Percentiles rank a stretch among this genome's conserved stretches.
Evolutionary conservation across 352 stramenopile genomes (phyloP).

Genomic region (Pythium folliculosum): DNA sequence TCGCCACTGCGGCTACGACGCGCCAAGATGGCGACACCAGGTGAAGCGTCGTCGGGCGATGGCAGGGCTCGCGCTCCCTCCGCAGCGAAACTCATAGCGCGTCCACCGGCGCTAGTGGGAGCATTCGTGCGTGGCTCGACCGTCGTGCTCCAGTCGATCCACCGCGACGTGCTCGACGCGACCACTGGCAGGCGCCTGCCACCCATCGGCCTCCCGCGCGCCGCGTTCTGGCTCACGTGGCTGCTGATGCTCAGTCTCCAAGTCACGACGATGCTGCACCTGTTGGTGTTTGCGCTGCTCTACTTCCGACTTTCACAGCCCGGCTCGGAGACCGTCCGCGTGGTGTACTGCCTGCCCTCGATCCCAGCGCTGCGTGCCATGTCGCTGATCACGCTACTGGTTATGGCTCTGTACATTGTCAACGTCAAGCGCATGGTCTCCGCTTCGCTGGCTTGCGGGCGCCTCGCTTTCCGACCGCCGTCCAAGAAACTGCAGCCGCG

Average conservation of each 20-base stretch:
- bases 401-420: background rate
- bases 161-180: background rate
- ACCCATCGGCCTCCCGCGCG: background rate
- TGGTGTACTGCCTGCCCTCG: conserved; percentile 4
- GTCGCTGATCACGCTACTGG: background rate
- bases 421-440: conserved; percentile 7
- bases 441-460: background rate
- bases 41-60: no score
- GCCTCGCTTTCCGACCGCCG: background rate
- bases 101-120: background rate
- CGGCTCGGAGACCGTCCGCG: background rate
- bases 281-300: background rate
- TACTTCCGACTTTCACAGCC: conserved; percentile 8
- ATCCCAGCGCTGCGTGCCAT: background rate
- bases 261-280: background rate
- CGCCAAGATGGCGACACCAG: no score
- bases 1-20: background rate
- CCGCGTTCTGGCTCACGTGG: background rate
- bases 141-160: background rate
- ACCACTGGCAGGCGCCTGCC: background rate
- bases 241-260: background rate
- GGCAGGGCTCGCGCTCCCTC: background rate
- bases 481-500: background rate
- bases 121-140: background rate
- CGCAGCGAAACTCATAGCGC: background rate